A percentile compares a stretch with the other conserved stretches of the same genome.
Conservation (phyloP, 352 stramenopile species). For the Hyphochytrium catenoides region DNA sequence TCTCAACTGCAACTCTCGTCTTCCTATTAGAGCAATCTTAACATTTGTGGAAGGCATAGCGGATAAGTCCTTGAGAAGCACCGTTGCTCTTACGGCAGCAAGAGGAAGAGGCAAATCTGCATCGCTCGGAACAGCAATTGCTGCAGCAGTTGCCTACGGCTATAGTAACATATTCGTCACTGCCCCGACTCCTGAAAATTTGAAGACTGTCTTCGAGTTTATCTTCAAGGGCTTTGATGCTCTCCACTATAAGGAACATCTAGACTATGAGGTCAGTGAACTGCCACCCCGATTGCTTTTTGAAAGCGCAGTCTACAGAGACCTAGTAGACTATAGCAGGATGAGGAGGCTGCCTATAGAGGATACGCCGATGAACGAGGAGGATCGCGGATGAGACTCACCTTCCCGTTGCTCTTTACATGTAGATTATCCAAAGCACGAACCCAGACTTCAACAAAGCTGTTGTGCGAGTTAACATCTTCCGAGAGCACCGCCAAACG, state of each 20-base stretch:
- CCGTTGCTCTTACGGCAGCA: conserved; percentile 80
- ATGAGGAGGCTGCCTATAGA: no score
- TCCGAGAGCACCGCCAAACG: conserved; percentile 84
- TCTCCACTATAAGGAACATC: conserved; percentile 85
- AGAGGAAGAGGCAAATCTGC: conserved; percentile 88
- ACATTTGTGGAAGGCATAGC: conserved; percentile 93
- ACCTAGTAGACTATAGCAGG: no score
- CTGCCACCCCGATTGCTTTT: no score
- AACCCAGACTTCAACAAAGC: conserved; percentile 57
- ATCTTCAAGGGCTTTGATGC: conserved; percentile 80
- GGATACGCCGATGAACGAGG: no score
- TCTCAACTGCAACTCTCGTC: no score
- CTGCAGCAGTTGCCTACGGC: conserved; percentile 56
- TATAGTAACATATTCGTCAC: conserved; percentile 94
- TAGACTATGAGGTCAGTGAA: conserved; percentile 91
- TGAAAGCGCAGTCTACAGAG: no score
- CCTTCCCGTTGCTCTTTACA: no score
- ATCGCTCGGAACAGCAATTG: conserved; percentile 75
- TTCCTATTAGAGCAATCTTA: conserved; percentile 78
- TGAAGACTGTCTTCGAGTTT: conserved; percentile 97
- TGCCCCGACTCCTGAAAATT: conserved; percentile 91
- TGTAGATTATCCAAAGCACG: conserved; percentile 56
- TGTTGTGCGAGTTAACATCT: conserved; percentile 89
- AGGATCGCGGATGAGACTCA: no score
- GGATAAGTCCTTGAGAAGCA: conserved; percentile 82